A percentile compares a stretch with the other conserved stretches of the same genome.
Conservation (phyloP, 805 yeast genomes). For the Candida ficus region DNA sequence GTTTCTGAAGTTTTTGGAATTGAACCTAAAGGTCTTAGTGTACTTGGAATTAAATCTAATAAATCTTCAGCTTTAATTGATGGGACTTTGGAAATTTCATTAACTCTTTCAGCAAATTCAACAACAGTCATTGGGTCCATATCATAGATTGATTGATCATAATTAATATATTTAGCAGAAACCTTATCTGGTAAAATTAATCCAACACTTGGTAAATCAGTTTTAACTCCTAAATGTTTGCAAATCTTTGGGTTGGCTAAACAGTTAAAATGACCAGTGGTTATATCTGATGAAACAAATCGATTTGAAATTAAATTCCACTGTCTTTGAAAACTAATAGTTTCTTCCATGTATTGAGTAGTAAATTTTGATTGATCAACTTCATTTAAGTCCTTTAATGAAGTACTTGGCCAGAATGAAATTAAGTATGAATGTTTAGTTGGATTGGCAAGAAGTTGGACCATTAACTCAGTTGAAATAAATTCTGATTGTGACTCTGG, state of each 20-base stretch:
- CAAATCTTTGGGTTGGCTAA: conserved; percentile 46
- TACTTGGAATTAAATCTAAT: conserved; percentile 6
- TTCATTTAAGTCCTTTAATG: conserved; percentile 31
- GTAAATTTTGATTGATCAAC: conserved; percentile 29
- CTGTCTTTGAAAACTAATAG: conserved; percentile 43
- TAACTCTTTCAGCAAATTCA: conserved; percentile 44
- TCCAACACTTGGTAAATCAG: conserved; percentile 37
- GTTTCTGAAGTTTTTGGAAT: conserved; percentile 33
- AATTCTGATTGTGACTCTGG: conserved; percentile 37
- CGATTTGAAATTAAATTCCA: conserved; percentile 58
- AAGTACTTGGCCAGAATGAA: conserved; percentile 60
- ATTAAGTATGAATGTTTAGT: conserved; percentile 46
- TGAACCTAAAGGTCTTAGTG: not conserved
- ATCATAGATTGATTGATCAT: conserved; percentile 15
- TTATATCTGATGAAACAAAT: conserved; percentile 31
- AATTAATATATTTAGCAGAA: conserved; percentile 36
- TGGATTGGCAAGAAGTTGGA: conserved; percentile 40
- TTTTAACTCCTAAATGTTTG: conserved; percentile 39
- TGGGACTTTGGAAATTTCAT: conserved; percentile 40
- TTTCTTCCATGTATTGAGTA: conserved; percentile 43
- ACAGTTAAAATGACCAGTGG: conserved; percentile 60
- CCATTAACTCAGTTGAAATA: conserved; percentile 37
- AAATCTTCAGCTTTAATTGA: conserved; percentile 19
- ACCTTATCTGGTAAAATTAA: conserved; percentile 50
- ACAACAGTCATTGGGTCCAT: conserved; percentile 28